phyloP scores from a whole-genome alignment of 164 flowering plant species.

The Pachysandra terminalis region DNA sequence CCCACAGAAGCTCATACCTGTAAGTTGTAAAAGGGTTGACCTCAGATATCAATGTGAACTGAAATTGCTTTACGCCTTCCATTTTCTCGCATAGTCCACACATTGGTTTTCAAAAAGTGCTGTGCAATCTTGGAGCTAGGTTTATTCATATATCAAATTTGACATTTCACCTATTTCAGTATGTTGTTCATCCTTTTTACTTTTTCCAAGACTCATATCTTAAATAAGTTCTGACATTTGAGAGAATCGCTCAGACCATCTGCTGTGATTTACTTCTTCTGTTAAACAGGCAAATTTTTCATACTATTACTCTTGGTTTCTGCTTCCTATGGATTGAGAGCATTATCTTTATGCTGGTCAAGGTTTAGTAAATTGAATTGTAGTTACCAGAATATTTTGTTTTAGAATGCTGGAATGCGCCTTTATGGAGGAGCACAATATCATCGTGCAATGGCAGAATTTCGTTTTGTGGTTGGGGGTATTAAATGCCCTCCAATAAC shows the following conservation, averaged over 20 bases:
- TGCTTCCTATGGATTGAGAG: neutral
- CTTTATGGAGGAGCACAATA: constrained; percentile 99
- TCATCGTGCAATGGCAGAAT: constrained; percentile 99
- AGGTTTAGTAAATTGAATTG: neutral
- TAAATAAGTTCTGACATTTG: neutral
- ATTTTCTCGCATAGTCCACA: constrained; percentile 1
- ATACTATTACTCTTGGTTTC: neutral
- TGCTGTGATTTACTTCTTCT: neutral
- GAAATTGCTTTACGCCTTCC: neutral
- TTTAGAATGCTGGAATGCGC: constrained; percentile 97
- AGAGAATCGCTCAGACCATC: neutral
- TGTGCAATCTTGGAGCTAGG: neutral
- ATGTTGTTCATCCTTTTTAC: neutral
- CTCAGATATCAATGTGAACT: neutral
- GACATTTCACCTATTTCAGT: neutral
- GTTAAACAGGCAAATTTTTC: no score
- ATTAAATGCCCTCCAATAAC: constrained; percentile 92
- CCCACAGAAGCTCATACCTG: constrained; percentile 93
- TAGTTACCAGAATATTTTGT: constrained; percentile 4
- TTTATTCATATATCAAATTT: neutral
- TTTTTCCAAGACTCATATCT: neutral
- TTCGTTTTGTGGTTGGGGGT: constrained; percentile 96
- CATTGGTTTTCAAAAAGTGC: neutral
- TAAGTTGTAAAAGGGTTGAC: constrained; percentile 28
- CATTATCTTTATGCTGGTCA: neutral